A percentile compares a stretch with the other conserved stretches of the same genome.
These are phyloP conservation scores for Cucurbita argyrosperma DNA, from an alignment of 306 rosid species.

Conservation along the genomic window DNA sequence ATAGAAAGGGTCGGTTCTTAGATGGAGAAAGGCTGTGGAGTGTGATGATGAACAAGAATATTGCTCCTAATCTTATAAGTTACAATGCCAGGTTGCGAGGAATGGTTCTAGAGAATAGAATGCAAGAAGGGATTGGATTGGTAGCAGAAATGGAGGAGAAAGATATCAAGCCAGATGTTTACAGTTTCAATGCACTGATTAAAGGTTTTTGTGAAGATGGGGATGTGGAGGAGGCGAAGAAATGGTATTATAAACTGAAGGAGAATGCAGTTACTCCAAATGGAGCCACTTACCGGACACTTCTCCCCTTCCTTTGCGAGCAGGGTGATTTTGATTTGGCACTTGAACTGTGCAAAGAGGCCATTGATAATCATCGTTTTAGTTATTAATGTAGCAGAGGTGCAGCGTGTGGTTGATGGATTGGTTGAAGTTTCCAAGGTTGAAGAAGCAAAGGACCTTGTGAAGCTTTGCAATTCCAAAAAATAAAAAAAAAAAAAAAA, in stretches of 20 bases:
- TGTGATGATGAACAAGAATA: slow-evolving; percentile 17
- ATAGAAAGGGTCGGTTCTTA: slow-evolving; percentile 6
- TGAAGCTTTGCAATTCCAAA: slow-evolving; percentile 10
- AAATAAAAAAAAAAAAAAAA: no score
- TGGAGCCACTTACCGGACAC: slow-evolving; percentile 4
- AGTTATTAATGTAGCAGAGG: neutral
- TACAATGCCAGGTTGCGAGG: slow-evolving; percentile 24
- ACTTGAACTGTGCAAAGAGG: slow-evolving; percentile 16
- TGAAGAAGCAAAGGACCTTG: slow-evolving; percentile 23
- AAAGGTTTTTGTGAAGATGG: slow-evolving; percentile 16
- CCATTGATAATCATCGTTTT: neutral
- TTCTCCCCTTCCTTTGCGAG: slow-evolving; percentile 19
- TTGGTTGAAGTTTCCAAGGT: slow-evolving; percentile 17
- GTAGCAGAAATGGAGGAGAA: slow-evolving; percentile 24
- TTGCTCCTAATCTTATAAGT: slow-evolving; percentile 16
- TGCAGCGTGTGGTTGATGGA: slow-evolving; percentile 15
- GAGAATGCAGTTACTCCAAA: slow-evolving; percentile 4
- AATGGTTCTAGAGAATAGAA: slow-evolving; percentile 3
- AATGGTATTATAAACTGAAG: slow-evolving; percentile 24
- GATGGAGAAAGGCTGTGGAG: slow-evolving; percentile 32
- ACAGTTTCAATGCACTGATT: slow-evolving; percentile 17
- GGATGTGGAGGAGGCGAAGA: slow-evolving; percentile 24
- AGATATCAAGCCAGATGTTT: slow-evolving; percentile 17
- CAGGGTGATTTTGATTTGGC: slow-evolving; percentile 25
- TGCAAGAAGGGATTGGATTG: slow-evolving; percentile 14